Percentiles rank a stretch among this genome's conserved stretches.
Evolutionary conservation across 768 basidiomycete species (phyloP).

Genomic region (Psilocybe cyanescens): DNA sequence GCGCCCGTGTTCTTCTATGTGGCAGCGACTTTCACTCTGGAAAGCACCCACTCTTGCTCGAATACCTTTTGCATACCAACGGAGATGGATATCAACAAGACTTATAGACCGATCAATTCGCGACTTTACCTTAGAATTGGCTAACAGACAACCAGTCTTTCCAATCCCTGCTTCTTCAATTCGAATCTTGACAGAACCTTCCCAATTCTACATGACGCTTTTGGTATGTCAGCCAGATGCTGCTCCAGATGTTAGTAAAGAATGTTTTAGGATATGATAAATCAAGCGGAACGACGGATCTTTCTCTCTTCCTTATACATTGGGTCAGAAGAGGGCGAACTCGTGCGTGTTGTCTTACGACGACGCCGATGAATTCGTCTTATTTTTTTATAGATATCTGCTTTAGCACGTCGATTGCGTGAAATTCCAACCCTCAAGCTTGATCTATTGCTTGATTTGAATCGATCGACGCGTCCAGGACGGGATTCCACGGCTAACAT

Average conservation of each 20-base stretch:
- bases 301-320: conserved; percentile 93
- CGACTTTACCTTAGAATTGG: conserved; percentile 39
- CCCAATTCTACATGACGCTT: conserved; percentile 57
- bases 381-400: conserved; percentile 59
- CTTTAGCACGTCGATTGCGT: conserved; percentile 63
- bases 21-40: conserved; percentile 12
- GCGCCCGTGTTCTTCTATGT: conserved; percentile 10
- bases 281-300: conserved; percentile 75
- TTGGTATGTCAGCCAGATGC: conserved; percentile 46
- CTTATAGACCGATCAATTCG: conserved; percentile 38
- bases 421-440: conserved; percentile 66
- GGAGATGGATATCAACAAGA: conserved; percentile 29
- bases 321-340: conserved; percentile 74
- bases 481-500: conserved; percentile 66
- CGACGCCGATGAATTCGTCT: neutral
- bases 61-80: neutral
- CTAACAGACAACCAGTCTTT: conserved; percentile 51
- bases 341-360: conserved; percentile 64
- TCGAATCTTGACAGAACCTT: conserved; percentile 57
- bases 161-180: conserved; percentile 49
- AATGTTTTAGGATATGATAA: conserved; percentile 67
- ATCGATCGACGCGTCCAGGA: conserved; percentile 78
- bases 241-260: neutral
- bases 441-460: conserved; percentile 78
- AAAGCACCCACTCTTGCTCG: neutral